Conservation (phyloP, 306 rosid genomes). For the Cotoneaster glaucophyllus region DNA sequence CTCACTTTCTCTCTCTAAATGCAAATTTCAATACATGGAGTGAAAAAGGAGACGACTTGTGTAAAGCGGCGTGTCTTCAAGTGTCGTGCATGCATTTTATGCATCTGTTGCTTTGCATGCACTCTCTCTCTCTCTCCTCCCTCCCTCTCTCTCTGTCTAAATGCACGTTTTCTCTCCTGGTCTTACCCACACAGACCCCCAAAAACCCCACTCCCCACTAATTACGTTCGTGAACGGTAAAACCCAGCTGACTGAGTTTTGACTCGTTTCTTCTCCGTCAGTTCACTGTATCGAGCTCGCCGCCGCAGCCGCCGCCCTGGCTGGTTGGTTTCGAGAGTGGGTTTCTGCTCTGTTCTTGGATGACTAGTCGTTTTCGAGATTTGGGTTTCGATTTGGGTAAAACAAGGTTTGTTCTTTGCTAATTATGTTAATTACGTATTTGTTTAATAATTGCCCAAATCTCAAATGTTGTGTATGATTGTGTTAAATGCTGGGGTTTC, state of each 20-base stretch:
- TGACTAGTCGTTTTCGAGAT: constrained; percentile 11
- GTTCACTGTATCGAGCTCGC: background rate
- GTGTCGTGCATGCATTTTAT: background rate
- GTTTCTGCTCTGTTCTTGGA: constrained; percentile 6
- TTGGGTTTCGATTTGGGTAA: background rate
- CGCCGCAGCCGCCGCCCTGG: background rate
- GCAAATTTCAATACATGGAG: background rate
- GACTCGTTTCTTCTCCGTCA: constrained; percentile 20
- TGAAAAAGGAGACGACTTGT: background rate
- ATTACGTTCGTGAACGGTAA: background rate
- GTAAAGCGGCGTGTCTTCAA: background rate
- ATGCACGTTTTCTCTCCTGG: background rate
- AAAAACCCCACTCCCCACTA: background rate
- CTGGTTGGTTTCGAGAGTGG: background rate
- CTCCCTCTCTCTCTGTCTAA: background rate
- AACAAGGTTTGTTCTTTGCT: constrained; percentile 4
- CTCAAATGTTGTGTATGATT: background rate
- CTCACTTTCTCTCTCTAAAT: background rate
- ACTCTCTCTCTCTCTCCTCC: background rate
- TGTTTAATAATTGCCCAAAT: background rate
- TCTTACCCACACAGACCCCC: background rate
- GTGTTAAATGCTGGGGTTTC: background rate
- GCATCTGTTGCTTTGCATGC: background rate
- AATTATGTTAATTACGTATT: too few relatives aligned
- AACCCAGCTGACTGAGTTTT: constrained; percentile 10